phyloP scores from a whole-genome alignment of 495 filamentous ascomycete species.

The Aspergillus ellipticus region DNA sequence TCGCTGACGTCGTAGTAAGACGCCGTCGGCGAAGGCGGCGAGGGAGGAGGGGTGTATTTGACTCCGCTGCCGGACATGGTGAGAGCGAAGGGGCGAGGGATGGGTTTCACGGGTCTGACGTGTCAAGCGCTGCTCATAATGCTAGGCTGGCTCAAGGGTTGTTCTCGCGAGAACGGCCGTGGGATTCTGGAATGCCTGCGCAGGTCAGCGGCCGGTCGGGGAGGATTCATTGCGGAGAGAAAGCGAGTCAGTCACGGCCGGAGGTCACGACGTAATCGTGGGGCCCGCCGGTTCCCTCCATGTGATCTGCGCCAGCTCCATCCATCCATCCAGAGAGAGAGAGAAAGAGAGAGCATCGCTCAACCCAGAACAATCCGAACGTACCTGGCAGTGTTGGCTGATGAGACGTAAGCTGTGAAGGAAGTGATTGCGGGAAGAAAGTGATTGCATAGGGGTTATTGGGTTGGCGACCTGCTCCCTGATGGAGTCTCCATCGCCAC shows the following conservation, averaged over 20 bases:
- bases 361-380: too few relatives aligned
- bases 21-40: conserved; percentile 71
- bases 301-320: conserved; percentile 11
- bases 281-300: conserved; percentile 10
- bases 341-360: too few relatives aligned
- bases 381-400: background rate
- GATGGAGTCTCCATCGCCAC: conserved; percentile 11
- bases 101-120: background rate
- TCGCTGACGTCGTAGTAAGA: conserved; percentile 97
- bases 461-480: background rate
- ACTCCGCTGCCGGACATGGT: conserved; percentile 27
- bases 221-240: conserved; percentile 1
- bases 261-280: conserved; percentile 17
- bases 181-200: background rate
- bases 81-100: background rate
- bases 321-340: too few relatives aligned
- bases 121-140: background rate
- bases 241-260: conserved; percentile 6
- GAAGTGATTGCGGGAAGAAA: background rate
- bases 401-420: background rate
- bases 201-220: background rate
- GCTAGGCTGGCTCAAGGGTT: background rate
- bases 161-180: background rate
- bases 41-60: conserved; percentile 43
- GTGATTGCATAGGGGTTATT: background rate